Percentiles rank a stretch among this genome's conserved stretches.
phyloP scores from a whole-genome alignment of 2,329 filamentous ascomycete species.

The Penicillium sclerotigenum region DNA sequence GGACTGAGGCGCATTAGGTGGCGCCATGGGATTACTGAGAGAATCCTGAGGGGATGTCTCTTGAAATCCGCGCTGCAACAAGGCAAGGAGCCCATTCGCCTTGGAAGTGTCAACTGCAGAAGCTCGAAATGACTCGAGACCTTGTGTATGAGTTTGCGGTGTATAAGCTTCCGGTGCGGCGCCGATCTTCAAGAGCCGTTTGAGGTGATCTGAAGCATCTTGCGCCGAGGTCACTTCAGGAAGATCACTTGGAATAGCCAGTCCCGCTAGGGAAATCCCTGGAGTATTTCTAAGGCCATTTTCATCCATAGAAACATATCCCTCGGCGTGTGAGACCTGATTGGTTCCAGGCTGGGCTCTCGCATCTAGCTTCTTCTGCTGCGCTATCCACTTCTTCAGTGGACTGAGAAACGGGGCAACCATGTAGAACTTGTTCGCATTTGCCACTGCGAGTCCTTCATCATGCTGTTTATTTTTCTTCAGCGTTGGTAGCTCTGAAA shows the following conservation, averaged over 20 bases:
- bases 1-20: conserved; percentile 53
- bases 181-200: conserved; percentile 46
- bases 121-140: conserved; percentile 17
- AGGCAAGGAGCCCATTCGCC: conserved; percentile 54
- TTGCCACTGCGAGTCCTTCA: conserved; percentile 54
- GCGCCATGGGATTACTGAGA: conserved; percentile 50
- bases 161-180: conserved; percentile 6
- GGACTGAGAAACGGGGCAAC: conserved; percentile 86
- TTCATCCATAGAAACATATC: conserved; percentile 62
- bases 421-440: conserved; percentile 94
- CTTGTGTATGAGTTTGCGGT: conserved; percentile 11
- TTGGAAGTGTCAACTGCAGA: conserved; percentile 38
- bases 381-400: conserved; percentile 85
- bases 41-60: conserved; percentile 24
- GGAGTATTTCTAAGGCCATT: conserved; percentile 19
- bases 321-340: conserved; percentile 45
- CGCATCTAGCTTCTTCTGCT: conserved; percentile 72
- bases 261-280: conserved; percentile 19
- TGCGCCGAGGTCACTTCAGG: conserved; percentile 39
- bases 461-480: conserved; percentile 69
- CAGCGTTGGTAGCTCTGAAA: conserved; percentile 81
- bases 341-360: conserved; percentile 44
- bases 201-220: conserved; percentile 53
- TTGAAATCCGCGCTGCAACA: conserved; percentile 48
- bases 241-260: conserved; percentile 37